Evolutionary conservation across 2,329 filamentous ascomycete species (phyloP), one percentile per base, ranked within the genome.

Genomic region (Fusarium globosum): DNA sequence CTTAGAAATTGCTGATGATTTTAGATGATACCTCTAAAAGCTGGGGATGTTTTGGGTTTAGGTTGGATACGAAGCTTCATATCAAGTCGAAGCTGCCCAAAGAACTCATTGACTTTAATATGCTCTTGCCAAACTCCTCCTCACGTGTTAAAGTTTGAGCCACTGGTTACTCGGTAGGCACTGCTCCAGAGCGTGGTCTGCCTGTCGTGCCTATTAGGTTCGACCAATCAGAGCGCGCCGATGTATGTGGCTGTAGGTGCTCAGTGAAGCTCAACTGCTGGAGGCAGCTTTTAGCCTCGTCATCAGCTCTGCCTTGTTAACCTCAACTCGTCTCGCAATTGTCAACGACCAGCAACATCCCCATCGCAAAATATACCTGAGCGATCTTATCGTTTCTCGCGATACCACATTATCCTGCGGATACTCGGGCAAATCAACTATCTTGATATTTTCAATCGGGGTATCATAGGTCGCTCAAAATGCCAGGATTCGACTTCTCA

Each of bases 401-500:
- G 56, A 73, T 53, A 58, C 30, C 38, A 30, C 52, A 26, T 51
- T 26, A 55, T 60, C 23, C 48, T 39, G 35, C 26, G 20, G 48
- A 33, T 15, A 35, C 35, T 42, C 36, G 33, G 18, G 43, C 62
- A 64, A 36, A 16, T 35, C 60, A 23, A 23, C 48, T 38, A 56
- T 30, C 67, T 68, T 63, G 55, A 59, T 52, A 65, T 62, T 60
- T 66, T 57, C 59, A 46, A 65, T 59, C 59, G 52, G 68, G 68
- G 35, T 68, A 68, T 59, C 61, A 53, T 56, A 75, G 60, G 58
- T 69, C 59, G 56, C 70, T 70, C 85, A 92, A 81, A 80, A 99
- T 99, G 96, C 92, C 94, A 80, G 95, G 95, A 86, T 97, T 98
- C 89, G 95, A 98, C 87, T 99, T 99, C 89, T 97, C 95, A 84